Evolutionary conservation across 345 rosid genomes (phyloP), one percentile per base, ranked within the genome.

Genomic region (Linum tenue): DNA sequence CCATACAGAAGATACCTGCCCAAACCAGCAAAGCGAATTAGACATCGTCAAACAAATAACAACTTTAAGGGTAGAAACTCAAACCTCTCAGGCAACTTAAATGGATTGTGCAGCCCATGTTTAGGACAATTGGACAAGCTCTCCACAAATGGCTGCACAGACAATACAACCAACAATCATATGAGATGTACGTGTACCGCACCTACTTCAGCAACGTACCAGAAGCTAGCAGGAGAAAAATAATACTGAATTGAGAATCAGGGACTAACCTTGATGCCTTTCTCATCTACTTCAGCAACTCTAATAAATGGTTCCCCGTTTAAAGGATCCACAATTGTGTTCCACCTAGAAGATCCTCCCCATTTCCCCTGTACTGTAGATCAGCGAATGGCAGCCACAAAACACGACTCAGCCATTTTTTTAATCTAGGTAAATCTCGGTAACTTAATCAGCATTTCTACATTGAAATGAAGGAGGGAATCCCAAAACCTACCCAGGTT

Each of bases 31-130:
- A 60, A 50, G 50, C 9, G 9, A 60, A 31, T 39, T 4, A 44
- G 57, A 39, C 39, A 17, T 55, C 4, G 16, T 12, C 3, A 8
- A 16, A 56, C 31, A 12, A 43, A 40, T 16, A 50, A 59, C 41
- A 58, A 60, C 43, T 56, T 37, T 3, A 61, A 63, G 64, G 73
- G 58, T 22, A 22, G 31, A 22, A 22, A 22, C 62, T 11, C 41
- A 65, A 73, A 94, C 99, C 97, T 90, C 80, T 90, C 99, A 0
- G 96, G 97, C 71, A 92, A 78, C 67, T 88, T 94, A 73, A 94
- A 94, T 69, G 99, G 99, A 83, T 94, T 94, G 80, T 88, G 99
- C 9, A 94, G 71, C 66, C 97, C 99, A 82, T 88, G 96, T 80
- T 94, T 94, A 0, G 97, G 92, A 78, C 99, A 94, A 77, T 82